A percentile compares a stretch with the other conserved stretches of the same genome.
Conservation (phyloP, 495 filamentous ascomycete species). For the Podospora australis region DNA sequence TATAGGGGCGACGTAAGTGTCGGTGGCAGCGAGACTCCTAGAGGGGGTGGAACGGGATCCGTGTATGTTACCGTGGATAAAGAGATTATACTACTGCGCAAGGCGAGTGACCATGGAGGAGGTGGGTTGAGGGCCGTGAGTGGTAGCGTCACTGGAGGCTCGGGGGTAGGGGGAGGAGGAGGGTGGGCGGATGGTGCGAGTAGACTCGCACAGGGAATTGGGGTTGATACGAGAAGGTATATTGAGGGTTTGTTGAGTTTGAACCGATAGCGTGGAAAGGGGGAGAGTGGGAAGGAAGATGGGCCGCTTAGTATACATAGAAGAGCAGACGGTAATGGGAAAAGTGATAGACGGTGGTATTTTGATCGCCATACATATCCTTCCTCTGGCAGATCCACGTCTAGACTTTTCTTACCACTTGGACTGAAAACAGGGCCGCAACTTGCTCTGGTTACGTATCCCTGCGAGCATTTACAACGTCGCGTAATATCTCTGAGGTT, state of each 20-base stretch:
- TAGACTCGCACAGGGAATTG: conserved; percentile 76
- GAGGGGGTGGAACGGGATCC: neutral
- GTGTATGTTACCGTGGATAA: conserved; percentile 30
- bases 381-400: too few species aligned
- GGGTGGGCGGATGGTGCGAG: conserved; percentile 54
- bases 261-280: conserved; percentile 45
- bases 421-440: too few species aligned
- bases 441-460: too few species aligned
- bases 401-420: too few species aligned
- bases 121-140: conserved; percentile 26
- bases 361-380: too few species aligned
- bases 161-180: conserved; percentile 33
- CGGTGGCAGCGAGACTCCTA: neutral
- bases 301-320: conserved; percentile 19
- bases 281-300: conserved; percentile 20
- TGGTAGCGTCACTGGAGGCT: conserved; percentile 33
- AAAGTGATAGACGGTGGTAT: too few species aligned
- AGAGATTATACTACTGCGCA: conserved; percentile 74
- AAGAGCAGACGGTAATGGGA: too few species aligned
- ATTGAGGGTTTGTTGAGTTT: conserved; percentile 76
- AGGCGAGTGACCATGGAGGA: conserved; percentile 59
- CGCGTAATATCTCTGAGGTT: too few species aligned
- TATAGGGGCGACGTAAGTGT: neutral
- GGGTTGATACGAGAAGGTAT: conserved; percentile 79
- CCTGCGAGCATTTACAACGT: too few species aligned